These are phyloP conservation scores for Posidonia oceanica DNA, from an alignment of 116 monocot species.

Conservation along the genomic window DNA sequence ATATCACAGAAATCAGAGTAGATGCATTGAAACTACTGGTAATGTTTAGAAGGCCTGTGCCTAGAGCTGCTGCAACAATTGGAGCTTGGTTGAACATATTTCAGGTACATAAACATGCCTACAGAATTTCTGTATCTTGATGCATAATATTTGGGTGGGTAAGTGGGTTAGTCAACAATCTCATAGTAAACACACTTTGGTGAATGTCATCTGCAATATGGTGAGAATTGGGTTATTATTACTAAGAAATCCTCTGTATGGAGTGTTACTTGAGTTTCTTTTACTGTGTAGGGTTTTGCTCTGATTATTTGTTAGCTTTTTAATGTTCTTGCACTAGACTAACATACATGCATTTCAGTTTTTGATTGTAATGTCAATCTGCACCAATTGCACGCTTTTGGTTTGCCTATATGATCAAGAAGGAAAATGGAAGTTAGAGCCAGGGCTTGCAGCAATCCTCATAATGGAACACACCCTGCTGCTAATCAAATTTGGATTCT, in stretches of 20 bases:
- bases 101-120: conserved; percentile 32
- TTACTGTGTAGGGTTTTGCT: neutral
- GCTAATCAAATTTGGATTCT: conserved; percentile 87
- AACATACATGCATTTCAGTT: conserved; percentile 30
- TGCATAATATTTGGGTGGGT: too few relatives aligned
- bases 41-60: conserved; percentile 69
- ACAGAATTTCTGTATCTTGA: too few relatives aligned
- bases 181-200: too few relatives aligned
- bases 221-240: too few relatives aligned
- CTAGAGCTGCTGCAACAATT: conserved; percentile 74
- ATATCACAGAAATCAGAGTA: conserved; percentile 81
- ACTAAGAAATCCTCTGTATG: too few relatives aligned
- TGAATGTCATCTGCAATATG: too few relatives aligned
- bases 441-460: conserved; percentile 76
- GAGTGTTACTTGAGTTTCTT: neutral
- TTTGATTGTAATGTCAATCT: conserved; percentile 82
- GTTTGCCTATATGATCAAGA: conserved; percentile 88
- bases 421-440: conserved; percentile 87
- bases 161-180: too few relatives aligned
- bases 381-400: conserved; percentile 80
- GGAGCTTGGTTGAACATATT: conserved; percentile 94
- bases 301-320: neutral
- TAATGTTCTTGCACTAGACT: neutral
- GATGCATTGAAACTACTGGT: conserved; percentile 84
- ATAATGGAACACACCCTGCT: conserved; percentile 79